These are phyloP conservation scores for Penicillium pancosmium DNA, from an alignment of 495 filamentous ascomycete genomes.

Conservation along the genomic window DNA sequence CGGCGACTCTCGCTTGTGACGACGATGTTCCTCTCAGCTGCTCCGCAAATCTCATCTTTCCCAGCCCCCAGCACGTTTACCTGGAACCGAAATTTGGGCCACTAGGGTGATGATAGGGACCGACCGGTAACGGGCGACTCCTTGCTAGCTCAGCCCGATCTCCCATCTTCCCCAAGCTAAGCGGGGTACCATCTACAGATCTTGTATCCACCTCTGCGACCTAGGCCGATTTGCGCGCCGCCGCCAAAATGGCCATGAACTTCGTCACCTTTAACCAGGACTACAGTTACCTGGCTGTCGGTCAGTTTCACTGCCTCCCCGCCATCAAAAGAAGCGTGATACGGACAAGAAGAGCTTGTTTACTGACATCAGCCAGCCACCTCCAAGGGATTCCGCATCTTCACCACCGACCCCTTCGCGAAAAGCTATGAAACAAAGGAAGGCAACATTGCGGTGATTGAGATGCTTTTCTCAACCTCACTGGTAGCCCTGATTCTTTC, in stretches of 20 bases:
- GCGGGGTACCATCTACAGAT: slow-evolving; percentile 29
- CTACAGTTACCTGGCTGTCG: slow-evolving; percentile 93
- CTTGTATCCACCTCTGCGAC: slow-evolving; percentile 16
- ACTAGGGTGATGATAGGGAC: slow-evolving; percentile 18
- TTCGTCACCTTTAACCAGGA: slow-evolving; percentile 99
- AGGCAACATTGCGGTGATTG: slow-evolving; percentile 89
- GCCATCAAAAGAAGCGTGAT: not conserved
- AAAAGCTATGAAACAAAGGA: slow-evolving; percentile 93
- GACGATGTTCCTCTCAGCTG: slow-evolving; percentile 29
- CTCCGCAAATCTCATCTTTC: slow-evolving; percentile 27
- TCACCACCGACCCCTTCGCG: slow-evolving; percentile 91
- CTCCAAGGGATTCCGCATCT: slow-evolving; percentile 89
- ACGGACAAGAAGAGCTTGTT: slow-evolving; percentile 1
- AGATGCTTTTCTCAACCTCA: slow-evolving; percentile 99
- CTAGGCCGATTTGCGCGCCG: not conserved
- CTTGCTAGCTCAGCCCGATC: slow-evolving; percentile 21
- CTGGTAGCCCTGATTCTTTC: slow-evolving; percentile 90
- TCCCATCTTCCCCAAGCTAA: slow-evolving; percentile 14
- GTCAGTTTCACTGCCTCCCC: slow-evolving; percentile 47
- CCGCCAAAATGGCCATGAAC: slow-evolving; percentile 73
- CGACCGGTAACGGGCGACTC: slow-evolving; percentile 28
- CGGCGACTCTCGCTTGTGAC: slow-evolving; percentile 39
- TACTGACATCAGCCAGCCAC: slow-evolving; percentile 63
- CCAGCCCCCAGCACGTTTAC: slow-evolving; percentile 1
- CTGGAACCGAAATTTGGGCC: slow-evolving; percentile 3